Evolutionary conservation across 1,284 basidiomycete species (phyloP).

Genomic region (Hemileia vastatrix): DNA sequence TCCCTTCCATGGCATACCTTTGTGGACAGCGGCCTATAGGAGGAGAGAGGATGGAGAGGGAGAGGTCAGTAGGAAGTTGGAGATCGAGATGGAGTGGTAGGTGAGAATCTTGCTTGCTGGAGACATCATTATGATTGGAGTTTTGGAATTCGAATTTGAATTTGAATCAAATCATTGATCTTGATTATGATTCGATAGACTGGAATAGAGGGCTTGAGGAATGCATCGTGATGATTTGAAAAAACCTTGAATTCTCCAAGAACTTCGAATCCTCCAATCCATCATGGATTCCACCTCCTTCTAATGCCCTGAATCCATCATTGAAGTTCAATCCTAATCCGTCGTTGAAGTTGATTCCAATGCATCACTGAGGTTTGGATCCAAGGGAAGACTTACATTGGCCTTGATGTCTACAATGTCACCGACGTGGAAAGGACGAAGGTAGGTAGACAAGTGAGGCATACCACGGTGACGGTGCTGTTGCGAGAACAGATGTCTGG

Average conservation of each 20-base stretch:
- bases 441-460: conserved; percentile 43
- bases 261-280: no score
- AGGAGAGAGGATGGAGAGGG: not conserved
- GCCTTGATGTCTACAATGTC: conserved; percentile 46
- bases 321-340: not conserved
- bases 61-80: no score
- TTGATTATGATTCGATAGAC: no score
- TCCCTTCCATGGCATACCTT: conserved; percentile 45
- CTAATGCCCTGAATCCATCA: not conserved
- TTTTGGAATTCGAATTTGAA: no score
- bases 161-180: no score
- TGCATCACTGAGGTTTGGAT: not conserved
- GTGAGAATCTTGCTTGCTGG: no score
- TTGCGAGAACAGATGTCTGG: conserved; percentile 43
- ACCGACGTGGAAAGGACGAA: conserved; percentile 42
- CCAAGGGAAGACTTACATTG: conserved; percentile 26
- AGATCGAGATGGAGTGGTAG: no score
- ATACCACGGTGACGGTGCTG: no score
- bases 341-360: not conserved
- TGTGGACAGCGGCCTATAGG: conserved; percentile 36
- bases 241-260: not conserved
- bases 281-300: no score
- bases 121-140: no score
- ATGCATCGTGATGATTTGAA: no score
- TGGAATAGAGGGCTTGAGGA: no score